Base-by-base conservation (phyloP, 306 rosid genomes). In the Fragaria nilgerrensis region DNA sequence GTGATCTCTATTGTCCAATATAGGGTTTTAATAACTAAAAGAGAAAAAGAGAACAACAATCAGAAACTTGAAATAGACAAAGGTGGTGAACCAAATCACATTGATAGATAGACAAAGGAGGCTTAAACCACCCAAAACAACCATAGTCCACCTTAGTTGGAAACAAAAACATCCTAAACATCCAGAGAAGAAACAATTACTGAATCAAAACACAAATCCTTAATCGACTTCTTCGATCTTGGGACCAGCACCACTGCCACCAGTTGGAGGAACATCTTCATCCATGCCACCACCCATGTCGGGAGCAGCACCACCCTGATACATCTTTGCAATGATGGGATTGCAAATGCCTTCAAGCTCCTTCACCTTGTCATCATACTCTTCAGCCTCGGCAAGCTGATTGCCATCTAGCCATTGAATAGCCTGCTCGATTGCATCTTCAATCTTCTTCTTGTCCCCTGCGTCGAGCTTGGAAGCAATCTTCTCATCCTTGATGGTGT, bases 331-430 rank as follows among this genome's bases (percentile, higher is more conserved):
- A 0, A 88, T 88, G 77, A 86, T 86, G 53, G 89, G 92, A 29
- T 88, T 88, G 82, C 92, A 88, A 4, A 85, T 68, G 17, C 87
- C 72, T 79, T 88, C 91, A 77, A 88, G 50, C 81, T 88, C 89
- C 74, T 88, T 85, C 89, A 83, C 70, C 82, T 85, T 88, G 73
- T 59, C 65, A 2, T 59, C 65, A 11, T 22, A 59, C 65, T 59
- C 65, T 12, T 59, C 65, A 11, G 65, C 84, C 79, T 88, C 89
- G 0, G 81, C 89, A 58, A 88, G 89, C 55, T 88, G 86, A 72
- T 88, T 88, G 27, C 79, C 89, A 27, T 88, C 89, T 0, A 88
- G 88, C 89, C 89, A 88, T 2, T 78, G 83, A 29, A 88, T 82
- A 9, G 92, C 85, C 70, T 73, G 71, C 22, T 88, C 89, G 59